Conservation (phyloP, 495 filamentous ascomycete genomes). For the Aspergillus conjunctus region DNA sequence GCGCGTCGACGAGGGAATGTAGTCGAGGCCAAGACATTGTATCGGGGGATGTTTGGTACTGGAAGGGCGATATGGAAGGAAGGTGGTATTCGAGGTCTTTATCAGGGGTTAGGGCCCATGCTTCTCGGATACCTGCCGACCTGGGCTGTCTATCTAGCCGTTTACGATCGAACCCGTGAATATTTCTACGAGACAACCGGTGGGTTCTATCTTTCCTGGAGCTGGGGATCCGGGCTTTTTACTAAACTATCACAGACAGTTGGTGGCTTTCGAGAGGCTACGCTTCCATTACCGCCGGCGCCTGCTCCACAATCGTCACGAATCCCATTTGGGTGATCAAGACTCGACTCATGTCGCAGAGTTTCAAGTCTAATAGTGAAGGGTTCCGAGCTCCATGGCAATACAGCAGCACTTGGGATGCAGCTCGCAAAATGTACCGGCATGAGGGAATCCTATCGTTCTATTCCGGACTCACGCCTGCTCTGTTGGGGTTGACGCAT, state of each 20-base stretch:
- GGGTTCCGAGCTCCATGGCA: slow-evolving; percentile 78
- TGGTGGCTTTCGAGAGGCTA: slow-evolving; percentile 64
- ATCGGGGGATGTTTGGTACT: slow-evolving; percentile 84
- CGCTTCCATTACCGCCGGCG: slow-evolving; percentile 87
- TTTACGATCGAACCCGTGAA: slow-evolving; percentile 86
- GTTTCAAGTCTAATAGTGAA: slow-evolving; percentile 49
- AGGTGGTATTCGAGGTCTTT: slow-evolving; percentile 89
- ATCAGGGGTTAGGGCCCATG: slow-evolving; percentile 91
- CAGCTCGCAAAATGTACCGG: slow-evolving; percentile 91
- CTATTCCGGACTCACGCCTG: slow-evolving; percentile 93
- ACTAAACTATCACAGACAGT: slow-evolving; percentile 43
- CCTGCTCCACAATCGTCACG: slow-evolving; percentile 90
- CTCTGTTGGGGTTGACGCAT: slow-evolving; percentile 88
- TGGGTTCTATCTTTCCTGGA: slow-evolving; percentile 42
- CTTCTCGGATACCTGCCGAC: slow-evolving; percentile 94
- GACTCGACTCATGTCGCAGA: slow-evolving; percentile 94
- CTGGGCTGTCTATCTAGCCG: slow-evolving; percentile 96
- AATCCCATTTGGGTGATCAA: slow-evolving; percentile 99
- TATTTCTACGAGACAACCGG: slow-evolving; percentile 67
- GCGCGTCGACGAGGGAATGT: slow-evolving; percentile 46
- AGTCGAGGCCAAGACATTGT: slow-evolving; percentile 57
- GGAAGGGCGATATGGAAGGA: slow-evolving; percentile 80
- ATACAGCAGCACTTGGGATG: slow-evolving; percentile 84
- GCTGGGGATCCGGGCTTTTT: slow-evolving; percentile 7
- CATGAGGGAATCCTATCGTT: slow-evolving; percentile 87